A percentile compares a stretch with the other conserved stretches of the same genome.
Evolutionary conservation across 1,284 basidiomycete genomes (phyloP).

Genomic region (Inonotus hispidus): DNA sequence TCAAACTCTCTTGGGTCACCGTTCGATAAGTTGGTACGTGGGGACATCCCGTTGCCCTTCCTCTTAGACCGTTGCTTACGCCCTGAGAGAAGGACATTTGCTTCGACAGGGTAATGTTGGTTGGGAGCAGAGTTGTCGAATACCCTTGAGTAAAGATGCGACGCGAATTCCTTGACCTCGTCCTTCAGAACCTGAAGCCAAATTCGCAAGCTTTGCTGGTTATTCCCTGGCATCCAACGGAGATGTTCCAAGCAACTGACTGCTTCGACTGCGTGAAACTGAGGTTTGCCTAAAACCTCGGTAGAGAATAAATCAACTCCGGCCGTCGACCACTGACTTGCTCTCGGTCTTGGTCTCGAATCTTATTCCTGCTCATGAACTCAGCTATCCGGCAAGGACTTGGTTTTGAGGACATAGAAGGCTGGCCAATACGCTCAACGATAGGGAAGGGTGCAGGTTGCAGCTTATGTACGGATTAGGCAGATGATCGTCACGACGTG

Average conservation of each 20-base stretch:
- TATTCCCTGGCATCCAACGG: background rate
- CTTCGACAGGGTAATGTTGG: background rate
- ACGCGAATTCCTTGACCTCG: slow-evolving; percentile 10
- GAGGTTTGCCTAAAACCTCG: background rate
- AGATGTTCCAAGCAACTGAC: slow-evolving; percentile 8
- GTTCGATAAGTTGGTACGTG: background rate
- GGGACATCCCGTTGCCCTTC: background rate
- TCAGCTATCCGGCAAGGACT: background rate
- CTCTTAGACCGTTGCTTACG: background rate
- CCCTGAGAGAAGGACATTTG: background rate
- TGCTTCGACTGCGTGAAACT: slow-evolving; percentile 5
- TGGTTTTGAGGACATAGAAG: background rate
- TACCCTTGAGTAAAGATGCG: slow-evolving; percentile 10
- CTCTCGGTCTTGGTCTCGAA: background rate
- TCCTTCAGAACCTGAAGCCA: slow-evolving; percentile 7
- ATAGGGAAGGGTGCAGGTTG: background rate
- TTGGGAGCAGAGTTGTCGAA: slow-evolving; percentile 1
- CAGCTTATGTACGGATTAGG: background rate
- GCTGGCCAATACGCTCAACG: background rate
- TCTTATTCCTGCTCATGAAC: background rate
- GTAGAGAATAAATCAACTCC: background rate
- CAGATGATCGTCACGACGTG: no score
- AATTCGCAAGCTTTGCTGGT: background rate
- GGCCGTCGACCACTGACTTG: background rate
- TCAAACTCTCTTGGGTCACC: background rate